A percentile compares a stretch with the other conserved stretches of the same genome.
These are phyloP conservation scores for Porogramme epimiltina DNA, from an alignment of 1,284 basidiomycete species.

Conservation along the genomic window DNA sequence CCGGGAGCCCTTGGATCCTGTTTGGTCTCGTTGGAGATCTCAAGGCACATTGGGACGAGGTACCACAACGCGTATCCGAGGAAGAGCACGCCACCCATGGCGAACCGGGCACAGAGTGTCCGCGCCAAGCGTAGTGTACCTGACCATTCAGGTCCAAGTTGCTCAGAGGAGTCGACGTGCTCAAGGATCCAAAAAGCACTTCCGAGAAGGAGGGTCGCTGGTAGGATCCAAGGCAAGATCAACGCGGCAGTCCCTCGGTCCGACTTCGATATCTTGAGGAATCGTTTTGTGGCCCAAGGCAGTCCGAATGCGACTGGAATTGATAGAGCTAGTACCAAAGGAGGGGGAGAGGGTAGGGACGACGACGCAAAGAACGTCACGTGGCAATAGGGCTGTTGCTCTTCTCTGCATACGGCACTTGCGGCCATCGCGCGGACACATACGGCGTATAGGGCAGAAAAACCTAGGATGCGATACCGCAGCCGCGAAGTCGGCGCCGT, in stretches of 20 bases:
- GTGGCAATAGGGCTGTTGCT: slow-evolving; percentile 87
- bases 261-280: slow-evolving; percentile 71
- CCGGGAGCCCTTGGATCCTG: slow-evolving; percentile 10
- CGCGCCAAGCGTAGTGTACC: slow-evolving; percentile 50
- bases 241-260: slow-evolving; percentile 72
- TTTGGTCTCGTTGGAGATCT: slow-evolving; percentile 44
- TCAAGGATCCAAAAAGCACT: slow-evolving; percentile 80
- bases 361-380: slow-evolving; percentile 86
- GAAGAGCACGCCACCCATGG: slow-evolving; percentile 52
- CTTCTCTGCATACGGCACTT: slow-evolving; percentile 91
- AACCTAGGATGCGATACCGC: slow-evolving; percentile 75
- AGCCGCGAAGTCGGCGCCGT: slow-evolving; percentile 69
- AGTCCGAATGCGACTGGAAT: slow-evolving; percentile 58
- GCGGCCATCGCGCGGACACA: slow-evolving; percentile 74
- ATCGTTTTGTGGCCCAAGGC: slow-evolving; percentile 58
- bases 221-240: slow-evolving; percentile 62
- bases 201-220: slow-evolving; percentile 59
- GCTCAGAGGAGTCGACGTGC: slow-evolving; percentile 63
- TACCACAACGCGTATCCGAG: slow-evolving; percentile 70
- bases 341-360: slow-evolving; percentile 64
- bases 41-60: slow-evolving; percentile 70
- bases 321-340: slow-evolving; percentile 54
- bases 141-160: slow-evolving; percentile 43
- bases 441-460: slow-evolving; percentile 67
- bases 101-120: slow-evolving; percentile 63